Base-by-base conservation (phyloP, 345 rosid genomes). In the Melaleuca alternifolia region DNA sequence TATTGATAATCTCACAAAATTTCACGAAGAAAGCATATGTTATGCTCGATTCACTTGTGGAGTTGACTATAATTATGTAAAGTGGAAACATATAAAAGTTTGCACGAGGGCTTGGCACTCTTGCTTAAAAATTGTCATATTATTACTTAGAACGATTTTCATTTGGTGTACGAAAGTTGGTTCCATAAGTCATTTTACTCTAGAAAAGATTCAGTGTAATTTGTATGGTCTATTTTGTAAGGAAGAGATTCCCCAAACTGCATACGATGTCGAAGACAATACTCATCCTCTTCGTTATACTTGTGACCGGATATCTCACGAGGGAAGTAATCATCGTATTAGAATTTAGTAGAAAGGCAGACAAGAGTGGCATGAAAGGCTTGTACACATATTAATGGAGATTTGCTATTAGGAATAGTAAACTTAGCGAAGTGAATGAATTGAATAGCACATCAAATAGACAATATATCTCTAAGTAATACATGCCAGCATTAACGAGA, bases 91-190 rank as follows among this genome's bases (percentile, higher is more conserved):
- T 56, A 10, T 24, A 56, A 11, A 59, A n/a, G 8, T 5, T 59
- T 59, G 12, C 33, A 13, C 16, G 28, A 2, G 16, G 12, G 18
- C 1, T 7, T n/a, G 37, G 9, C 8, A 3, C 7, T n/a, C 33
- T 12, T n/a, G 33, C 9, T n/a, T 2, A n/a, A 59, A 59, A 59
- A 6, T 16, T 16, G 14, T 6, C 16, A n/a, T 12, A n/a, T 59
- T 2, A 16, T 26, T n/a, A 5, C 33, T n/a, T 5, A 59, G 5
- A 59, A n/a, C 15, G 28, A n/a, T n/a, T 59, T n/a, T n/a, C 0
- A 3, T 59, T n/a, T 0, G 1, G 18, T 12, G 18, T 5, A 33
- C 9, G 28, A 7, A 59, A 2, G 12, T n/a, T n/a, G 5, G n/a
- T 59, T 26, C 11, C 11, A 28, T 57, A 57, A 56, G 62, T 26